phyloP scores from a whole-genome alignment of 1,139 yeast genomes.

The Candida frijolesensis region DNA sequence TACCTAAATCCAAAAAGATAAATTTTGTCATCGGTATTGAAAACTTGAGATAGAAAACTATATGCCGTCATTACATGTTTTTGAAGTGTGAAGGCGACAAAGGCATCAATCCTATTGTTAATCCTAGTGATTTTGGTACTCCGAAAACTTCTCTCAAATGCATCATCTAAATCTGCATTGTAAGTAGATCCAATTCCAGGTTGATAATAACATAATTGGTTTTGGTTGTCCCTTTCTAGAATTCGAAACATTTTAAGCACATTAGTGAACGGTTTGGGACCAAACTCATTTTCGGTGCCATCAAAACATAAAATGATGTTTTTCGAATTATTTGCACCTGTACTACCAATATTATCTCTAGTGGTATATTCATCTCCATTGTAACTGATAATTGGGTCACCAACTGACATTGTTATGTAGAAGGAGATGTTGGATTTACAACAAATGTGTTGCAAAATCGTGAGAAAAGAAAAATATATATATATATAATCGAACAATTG shows the following conservation, averaged over 20 bases:
- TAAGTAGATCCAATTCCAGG: conserved; percentile 64
- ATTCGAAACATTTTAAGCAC: conserved; percentile 55
- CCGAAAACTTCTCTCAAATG: conserved; percentile 21
- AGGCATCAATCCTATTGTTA: conserved; percentile 40
- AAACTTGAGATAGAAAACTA: conserved; percentile 49
- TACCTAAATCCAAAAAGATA: conserved; percentile 59
- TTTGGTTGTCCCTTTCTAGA: conserved; percentile 44
- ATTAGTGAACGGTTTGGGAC: conserved; percentile 57
- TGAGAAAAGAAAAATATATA: neutral
- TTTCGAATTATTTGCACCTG: neutral
- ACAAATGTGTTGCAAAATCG: conserved; percentile 8
- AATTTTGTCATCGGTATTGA: conserved; percentile 50
- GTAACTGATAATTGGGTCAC: conserved; percentile 5
- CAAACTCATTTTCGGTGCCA: conserved; percentile 64
- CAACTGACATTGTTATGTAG: neutral
- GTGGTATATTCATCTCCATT: conserved; percentile 7
- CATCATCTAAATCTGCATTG: conserved; percentile 31
- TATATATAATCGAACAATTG: no score
- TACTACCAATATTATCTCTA: conserved; percentile 1
- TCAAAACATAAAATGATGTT: conserved; percentile 56
- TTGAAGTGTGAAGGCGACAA: conserved; percentile 55
- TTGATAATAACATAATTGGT: conserved; percentile 62
- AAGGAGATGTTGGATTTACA: neutral
- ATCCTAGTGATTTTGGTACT: conserved; percentile 19
- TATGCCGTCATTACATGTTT: conserved; percentile 60